Conservation (phyloP, 257 asterid species). For the Parsonsia alboflavescens region DNA sequence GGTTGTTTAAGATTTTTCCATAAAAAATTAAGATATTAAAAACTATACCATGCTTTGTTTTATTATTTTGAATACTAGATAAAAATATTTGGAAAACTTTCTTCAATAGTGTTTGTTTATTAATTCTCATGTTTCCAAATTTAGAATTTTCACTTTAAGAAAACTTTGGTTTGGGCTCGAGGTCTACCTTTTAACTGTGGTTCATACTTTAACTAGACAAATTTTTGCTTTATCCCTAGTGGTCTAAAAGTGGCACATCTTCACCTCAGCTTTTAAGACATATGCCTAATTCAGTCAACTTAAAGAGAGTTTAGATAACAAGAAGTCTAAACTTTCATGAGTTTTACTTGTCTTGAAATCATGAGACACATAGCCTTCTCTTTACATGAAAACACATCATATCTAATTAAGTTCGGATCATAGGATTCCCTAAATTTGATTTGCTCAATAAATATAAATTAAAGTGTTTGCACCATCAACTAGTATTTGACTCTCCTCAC, state of each 20-base stretch:
- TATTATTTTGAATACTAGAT: too few species aligned
- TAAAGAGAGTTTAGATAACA: neutral
- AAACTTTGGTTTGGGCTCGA: neutral
- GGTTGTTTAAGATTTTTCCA: too few species aligned
- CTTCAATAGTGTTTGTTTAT: too few species aligned
- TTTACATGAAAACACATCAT: constrained; percentile 13
- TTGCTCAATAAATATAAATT: neutral
- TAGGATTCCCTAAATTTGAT: constrained; percentile 15
- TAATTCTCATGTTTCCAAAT: neutral
- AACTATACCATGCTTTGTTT: too few species aligned
- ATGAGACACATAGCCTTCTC: neutral
- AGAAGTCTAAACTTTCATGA: neutral
- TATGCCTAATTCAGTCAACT: neutral
- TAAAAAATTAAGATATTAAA: too few species aligned
- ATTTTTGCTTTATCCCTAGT: neutral
- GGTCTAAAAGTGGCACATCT: neutral
- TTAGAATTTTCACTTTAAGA: neutral
- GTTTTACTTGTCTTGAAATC: constrained; percentile 9
- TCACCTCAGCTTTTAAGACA: neutral
- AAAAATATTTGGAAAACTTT: neutral
- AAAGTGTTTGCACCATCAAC: constrained; percentile 1
- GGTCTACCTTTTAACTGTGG: neutral
- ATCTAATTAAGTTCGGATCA: constrained; percentile 3
- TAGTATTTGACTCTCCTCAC: constrained; percentile 3
- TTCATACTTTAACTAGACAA: constrained; percentile 3